Evolutionary conservation across 1,284 basidiomycete species (phyloP).

Genomic region (Malassezia pachydermatis): DNA sequence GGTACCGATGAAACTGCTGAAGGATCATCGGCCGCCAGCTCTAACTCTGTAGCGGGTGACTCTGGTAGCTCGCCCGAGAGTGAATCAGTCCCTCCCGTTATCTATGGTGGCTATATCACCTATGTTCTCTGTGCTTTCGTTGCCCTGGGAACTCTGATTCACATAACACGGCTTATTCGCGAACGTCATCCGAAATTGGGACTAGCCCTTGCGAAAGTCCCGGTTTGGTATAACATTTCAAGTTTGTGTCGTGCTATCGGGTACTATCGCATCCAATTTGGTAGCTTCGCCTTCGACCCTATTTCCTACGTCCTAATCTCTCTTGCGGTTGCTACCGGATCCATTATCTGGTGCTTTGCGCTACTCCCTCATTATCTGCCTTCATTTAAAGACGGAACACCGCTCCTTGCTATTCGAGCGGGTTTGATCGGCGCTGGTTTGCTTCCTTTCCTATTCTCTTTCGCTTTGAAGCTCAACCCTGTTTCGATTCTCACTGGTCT

Average conservation of each 20-base stretch:
- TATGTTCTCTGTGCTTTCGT: neutral
- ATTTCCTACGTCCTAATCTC: neutral
- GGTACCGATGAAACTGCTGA: too few relatives aligned
- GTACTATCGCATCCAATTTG: neutral
- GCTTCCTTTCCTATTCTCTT: conserved; percentile 34
- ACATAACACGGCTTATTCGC: neutral
- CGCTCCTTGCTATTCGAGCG: conserved; percentile 30
- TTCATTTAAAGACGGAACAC: neutral
- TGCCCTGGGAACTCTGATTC: neutral
- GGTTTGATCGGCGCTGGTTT: conserved; percentile 33
- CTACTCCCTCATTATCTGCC: neutral
- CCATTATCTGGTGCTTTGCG: neutral
- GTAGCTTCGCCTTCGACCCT: neutral
- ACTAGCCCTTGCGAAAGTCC: neutral
- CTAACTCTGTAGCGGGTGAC: too few relatives aligned
- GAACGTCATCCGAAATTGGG: neutral
- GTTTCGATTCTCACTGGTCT: conserved; percentile 29
- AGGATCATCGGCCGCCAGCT: too few relatives aligned
- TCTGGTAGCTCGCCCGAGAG: too few relatives aligned
- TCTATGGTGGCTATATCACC: neutral
- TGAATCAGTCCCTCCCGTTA: too few relatives aligned
- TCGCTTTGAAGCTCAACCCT: conserved; percentile 35
- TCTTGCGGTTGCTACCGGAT: neutral
- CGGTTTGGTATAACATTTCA: neutral
- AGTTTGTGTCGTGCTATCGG: neutral